Conservation (phyloP, 1,284 basidiomycete genomes). For the Puccinia horiana region DNA sequence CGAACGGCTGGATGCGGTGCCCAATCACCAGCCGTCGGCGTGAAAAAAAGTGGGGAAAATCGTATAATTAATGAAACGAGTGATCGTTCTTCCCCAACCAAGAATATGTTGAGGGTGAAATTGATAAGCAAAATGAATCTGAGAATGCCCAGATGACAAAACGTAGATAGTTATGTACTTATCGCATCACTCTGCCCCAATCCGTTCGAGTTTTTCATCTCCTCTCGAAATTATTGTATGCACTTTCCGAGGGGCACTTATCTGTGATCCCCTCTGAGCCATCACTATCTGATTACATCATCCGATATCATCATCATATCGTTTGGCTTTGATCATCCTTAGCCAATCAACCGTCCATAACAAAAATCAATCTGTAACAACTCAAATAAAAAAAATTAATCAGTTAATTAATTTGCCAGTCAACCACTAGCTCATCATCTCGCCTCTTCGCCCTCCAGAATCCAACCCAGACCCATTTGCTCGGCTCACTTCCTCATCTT, state of each 20-base stretch:
- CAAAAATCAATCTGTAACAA: background rate
- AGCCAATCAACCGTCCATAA: background rate
- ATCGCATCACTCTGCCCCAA: background rate
- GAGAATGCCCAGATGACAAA: background rate
- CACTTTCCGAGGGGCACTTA: no score
- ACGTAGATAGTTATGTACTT: background rate
- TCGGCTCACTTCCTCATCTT: background rate
- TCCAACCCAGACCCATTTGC: background rate
- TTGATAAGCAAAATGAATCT: background rate
- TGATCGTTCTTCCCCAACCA: constrained; percentile 9
- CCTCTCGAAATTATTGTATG: no score
- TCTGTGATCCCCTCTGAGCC: background rate
- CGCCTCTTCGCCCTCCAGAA: no score
- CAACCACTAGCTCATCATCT: no score
- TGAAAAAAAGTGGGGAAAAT: background rate
- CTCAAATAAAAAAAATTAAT: no score
- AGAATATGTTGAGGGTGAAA: background rate
- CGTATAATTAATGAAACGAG: background rate
- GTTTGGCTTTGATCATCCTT: background rate
- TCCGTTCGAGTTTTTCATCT: background rate
- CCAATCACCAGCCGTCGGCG: background rate
- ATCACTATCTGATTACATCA: background rate
- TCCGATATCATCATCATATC: no score
- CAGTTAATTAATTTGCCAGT: no score
- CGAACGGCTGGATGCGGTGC: background rate